phyloP scores from a whole-genome alignment of 2,329 filamentous ascomycete genomes.

The Colletotrichum liaoningense region DNA sequence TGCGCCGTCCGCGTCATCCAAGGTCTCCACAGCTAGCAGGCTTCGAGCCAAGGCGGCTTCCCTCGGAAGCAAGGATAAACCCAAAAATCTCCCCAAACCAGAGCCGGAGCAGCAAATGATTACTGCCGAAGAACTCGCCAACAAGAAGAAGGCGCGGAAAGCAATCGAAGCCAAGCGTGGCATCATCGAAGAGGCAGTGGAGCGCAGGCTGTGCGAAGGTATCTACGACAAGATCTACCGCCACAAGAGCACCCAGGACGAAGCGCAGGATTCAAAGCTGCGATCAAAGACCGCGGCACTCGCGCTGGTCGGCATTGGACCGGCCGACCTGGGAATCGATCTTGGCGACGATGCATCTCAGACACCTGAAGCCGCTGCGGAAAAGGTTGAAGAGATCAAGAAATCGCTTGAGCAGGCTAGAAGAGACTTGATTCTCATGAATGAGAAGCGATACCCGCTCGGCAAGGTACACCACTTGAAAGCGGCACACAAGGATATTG shows the following conservation, averaged over 20 bases:
- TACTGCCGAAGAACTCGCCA: constrained; percentile 84
- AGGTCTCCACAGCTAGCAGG: constrained; percentile 66
- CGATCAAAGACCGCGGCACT: constrained; percentile 93
- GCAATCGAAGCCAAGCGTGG: constrained; percentile 81
- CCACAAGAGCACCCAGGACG: constrained; percentile 91
- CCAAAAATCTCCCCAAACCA: constrained; percentile 54
- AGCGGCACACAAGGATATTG: constrained; percentile 91
- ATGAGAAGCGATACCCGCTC: constrained; percentile 85
- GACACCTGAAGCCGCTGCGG: constrained; percentile 66
- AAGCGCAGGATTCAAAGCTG: constrained; percentile 93
- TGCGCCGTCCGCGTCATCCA: constrained; percentile 64
- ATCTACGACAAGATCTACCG: constrained; percentile 92
- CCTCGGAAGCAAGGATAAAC: constrained; percentile 63
- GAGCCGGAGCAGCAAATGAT: constrained; percentile 84
- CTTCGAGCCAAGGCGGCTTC: constrained; percentile 67
- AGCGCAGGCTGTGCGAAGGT: constrained; percentile 85
- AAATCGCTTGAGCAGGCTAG: constrained; percentile 79
- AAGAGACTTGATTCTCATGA: constrained; percentile 82
- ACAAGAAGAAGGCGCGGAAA: constrained; percentile 82
- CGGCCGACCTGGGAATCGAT: constrained; percentile 86
- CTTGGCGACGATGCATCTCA: constrained; percentile 67
- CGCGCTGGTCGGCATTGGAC: constrained; percentile 88
- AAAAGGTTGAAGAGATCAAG: constrained; percentile 75
- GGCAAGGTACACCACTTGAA: constrained; percentile 93
- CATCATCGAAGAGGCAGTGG: constrained; percentile 89